Evolutionary conservation across 2,329 filamentous ascomycete species (phyloP).

Genomic region (Seiridium cupressi): DNA sequence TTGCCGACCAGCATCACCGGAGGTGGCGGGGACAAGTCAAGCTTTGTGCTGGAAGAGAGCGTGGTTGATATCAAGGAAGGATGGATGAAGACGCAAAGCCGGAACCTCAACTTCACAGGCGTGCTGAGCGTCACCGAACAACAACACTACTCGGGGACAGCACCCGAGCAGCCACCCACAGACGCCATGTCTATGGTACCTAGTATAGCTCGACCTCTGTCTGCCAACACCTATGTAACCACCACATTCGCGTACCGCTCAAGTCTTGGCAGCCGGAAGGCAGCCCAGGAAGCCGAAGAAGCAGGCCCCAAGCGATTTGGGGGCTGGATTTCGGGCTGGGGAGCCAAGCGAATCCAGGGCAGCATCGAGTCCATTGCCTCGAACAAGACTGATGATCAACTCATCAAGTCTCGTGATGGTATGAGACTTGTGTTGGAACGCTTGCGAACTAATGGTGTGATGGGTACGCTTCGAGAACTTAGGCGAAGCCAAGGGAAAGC

Average conservation of each 20-base stretch:
- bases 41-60: slow-evolving; percentile 78
- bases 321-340: slow-evolving; percentile 54
- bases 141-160: slow-evolving; percentile 59
- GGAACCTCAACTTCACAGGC: slow-evolving; percentile 79
- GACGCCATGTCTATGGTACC: slow-evolving; percentile 18
- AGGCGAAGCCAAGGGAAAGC: slow-evolving; percentile 42
- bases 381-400: slow-evolving; percentile 72
- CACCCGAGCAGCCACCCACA: slow-evolving; percentile 30
- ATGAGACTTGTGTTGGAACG: slow-evolving; percentile 81
- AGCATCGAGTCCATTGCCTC: slow-evolving; percentile 79
- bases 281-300: slow-evolving; percentile 35
- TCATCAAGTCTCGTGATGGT: slow-evolving; percentile 78
- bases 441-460: slow-evolving; percentile 56
- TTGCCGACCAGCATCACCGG: slow-evolving; percentile 69
- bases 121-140: slow-evolving; percentile 76
- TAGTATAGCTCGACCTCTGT: slow-evolving; percentile 17
- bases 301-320: slow-evolving; percentile 25
- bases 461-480: slow-evolving; percentile 54
- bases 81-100: slow-evolving; percentile 79
- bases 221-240: slow-evolving; percentile 60
- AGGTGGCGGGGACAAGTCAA: slow-evolving; percentile 66
- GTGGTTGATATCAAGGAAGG: slow-evolving; percentile 77
- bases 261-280: slow-evolving; percentile 66
- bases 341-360: slow-evolving; percentile 69
- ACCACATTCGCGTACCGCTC: slow-evolving; percentile 75